Evolutionary conservation across 148 eudicot species (phyloP).

Genomic region (Vaccinium macrocarpon): DNA sequence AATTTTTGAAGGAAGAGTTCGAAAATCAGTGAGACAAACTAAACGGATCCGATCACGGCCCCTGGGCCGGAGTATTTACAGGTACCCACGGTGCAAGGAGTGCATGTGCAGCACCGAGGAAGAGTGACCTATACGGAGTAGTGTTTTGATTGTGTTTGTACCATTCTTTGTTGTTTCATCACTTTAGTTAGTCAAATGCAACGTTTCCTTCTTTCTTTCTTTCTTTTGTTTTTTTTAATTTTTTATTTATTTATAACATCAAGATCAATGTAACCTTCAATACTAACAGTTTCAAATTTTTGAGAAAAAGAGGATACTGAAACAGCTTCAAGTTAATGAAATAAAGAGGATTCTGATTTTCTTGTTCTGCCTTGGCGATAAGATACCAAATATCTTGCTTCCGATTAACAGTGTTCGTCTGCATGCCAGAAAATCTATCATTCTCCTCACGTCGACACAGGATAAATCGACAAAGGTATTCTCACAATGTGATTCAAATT

Average conservation of each 20-base stretch:
- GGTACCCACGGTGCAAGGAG: constrained; percentile 49
- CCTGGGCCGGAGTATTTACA: constrained; percentile 75
- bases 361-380: background rate
- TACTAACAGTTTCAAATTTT: background rate
- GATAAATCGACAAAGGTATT: constrained; percentile 62
- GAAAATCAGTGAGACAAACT: constrained; percentile 89
- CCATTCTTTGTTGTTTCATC: constrained; percentile 15
- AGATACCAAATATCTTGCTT: background rate
- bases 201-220: no score
- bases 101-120: constrained; percentile 46
- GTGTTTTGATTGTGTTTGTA: background rate
- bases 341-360: background rate
- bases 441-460: constrained; percentile 33
- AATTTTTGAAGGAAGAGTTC: constrained; percentile 76
- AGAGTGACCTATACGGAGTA: background rate
- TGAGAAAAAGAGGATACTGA: background rate
- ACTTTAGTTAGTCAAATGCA: background rate
- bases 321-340: background rate
- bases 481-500: constrained; percentile 72
- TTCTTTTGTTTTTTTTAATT: no score
- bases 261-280: background rate
- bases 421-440: background rate
- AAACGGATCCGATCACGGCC: constrained; percentile 82
- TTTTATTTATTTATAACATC: no score
- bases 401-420: background rate